phyloP scores from a whole-genome alignment of 2,329 filamentous ascomycete species.

The Microcyclospora tardicrescens region DNA sequence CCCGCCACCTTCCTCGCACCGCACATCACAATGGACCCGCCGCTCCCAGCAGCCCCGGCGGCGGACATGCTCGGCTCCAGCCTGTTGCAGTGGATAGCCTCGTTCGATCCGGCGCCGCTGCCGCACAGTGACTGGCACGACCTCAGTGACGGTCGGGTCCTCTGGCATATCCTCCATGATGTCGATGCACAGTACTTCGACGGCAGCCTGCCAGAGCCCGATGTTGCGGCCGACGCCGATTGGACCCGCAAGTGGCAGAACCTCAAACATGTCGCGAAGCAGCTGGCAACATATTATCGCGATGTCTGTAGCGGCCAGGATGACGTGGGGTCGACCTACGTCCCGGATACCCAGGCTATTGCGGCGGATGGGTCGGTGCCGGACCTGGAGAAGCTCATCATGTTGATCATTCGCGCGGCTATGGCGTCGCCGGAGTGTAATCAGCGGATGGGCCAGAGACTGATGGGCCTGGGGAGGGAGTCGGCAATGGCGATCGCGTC shows the following conservation, averaged over 20 bases:
- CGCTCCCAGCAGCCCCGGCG: too few species aligned
- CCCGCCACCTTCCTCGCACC: too few species aligned
- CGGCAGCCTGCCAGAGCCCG: constrained; percentile 33
- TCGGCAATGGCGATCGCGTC: constrained; percentile 22
- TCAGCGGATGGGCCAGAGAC: constrained; percentile 29
- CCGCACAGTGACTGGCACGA: constrained; percentile 25
- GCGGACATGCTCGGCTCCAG: constrained; percentile 15
- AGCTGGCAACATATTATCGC: constrained; percentile 36
- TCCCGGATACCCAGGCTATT: constrained; percentile 36
- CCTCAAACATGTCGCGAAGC: constrained; percentile 37
- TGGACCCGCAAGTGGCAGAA: constrained; percentile 43
- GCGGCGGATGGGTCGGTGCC: constrained; percentile 30
- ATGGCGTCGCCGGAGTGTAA: constrained; percentile 37
- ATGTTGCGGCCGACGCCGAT: constrained; percentile 30
- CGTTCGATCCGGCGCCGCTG: constrained; percentile 23
- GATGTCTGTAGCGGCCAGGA: constrained; percentile 30
- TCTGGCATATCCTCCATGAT: constrained; percentile 36
- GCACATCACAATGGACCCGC: too few species aligned
- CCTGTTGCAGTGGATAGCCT: constrained; percentile 29
- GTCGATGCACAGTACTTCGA: constrained; percentile 37
- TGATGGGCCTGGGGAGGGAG: constrained; percentile 21
- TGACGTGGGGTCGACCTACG: constrained; percentile 23
- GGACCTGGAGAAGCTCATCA: constrained; percentile 31
- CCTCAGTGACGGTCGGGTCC: constrained; percentile 33
- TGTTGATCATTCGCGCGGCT: constrained; percentile 35